Conservation (phyloP, 345 rosid species). For the Populus ilicifolia region DNA sequence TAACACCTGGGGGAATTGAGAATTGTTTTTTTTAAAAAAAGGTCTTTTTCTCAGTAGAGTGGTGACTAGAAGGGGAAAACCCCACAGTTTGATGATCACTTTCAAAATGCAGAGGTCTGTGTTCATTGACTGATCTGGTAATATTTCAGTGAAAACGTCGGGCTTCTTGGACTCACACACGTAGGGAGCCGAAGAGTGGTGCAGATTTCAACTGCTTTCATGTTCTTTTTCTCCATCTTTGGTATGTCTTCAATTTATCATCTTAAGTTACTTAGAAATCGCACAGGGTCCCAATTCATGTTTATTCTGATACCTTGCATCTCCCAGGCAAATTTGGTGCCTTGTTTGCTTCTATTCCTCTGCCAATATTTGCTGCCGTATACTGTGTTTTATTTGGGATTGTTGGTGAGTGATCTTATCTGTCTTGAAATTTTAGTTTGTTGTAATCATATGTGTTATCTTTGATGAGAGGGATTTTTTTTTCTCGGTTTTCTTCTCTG, state of each 20-base stretch:
- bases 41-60: not conserved
- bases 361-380: constrained; percentile 84
- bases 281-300: not conserved
- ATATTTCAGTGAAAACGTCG: constrained; percentile 84
- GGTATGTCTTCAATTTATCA: constrained; percentile 41
- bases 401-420: constrained; percentile 58
- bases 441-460: not conserved
- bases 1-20: too few relatives aligned
- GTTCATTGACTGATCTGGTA: constrained; percentile 2
- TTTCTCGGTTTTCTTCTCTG: not conserved
- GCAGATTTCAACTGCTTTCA: constrained; percentile 89
- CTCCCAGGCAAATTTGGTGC: constrained; percentile 89
- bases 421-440: not conserved
- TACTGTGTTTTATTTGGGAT: constrained; percentile 86
- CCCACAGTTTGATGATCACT: not conserved
- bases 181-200: constrained; percentile 96
- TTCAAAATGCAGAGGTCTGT: not conserved
- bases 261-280: not conserved
- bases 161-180: constrained; percentile 82
- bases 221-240: constrained; percentile 95
- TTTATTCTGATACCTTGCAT: not conserved
- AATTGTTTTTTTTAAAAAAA: too few relatives aligned
- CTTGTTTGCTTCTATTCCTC: constrained; percentile 93
- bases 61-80: not conserved
- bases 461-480: not conserved